Evolutionary conservation across 768 basidiomycete species (phyloP).

Genomic region (Serendipita sp.): DNA sequence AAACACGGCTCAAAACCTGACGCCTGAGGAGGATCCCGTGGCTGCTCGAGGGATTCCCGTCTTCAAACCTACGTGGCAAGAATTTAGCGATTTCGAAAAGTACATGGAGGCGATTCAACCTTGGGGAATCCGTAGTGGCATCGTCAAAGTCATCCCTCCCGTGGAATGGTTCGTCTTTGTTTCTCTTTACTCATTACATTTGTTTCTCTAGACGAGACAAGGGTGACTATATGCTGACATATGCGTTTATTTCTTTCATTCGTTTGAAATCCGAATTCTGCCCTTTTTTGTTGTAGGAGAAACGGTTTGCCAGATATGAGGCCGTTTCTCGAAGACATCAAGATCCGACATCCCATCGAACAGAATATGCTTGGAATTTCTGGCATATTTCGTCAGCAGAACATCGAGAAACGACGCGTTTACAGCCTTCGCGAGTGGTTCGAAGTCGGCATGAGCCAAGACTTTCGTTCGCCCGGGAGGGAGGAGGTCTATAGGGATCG

Average conservation of each 20-base stretch:
- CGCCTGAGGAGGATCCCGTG: slow-evolving; percentile 63
- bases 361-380: slow-evolving; percentile 79
- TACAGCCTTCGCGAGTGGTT: slow-evolving; percentile 84
- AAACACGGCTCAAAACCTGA: slow-evolving; percentile 18
- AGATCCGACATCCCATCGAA: slow-evolving; percentile 81
- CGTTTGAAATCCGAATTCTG: slow-evolving; percentile 3
- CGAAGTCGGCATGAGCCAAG: slow-evolving; percentile 55
- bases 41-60: slow-evolving; percentile 88
- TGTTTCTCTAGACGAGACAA: not conserved
- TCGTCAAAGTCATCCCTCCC: slow-evolving; percentile 92
- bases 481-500: slow-evolving; percentile 7
- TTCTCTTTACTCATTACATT: slow-evolving; percentile 6
- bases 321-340: slow-evolving; percentile 53
- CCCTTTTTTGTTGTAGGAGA: slow-evolving; percentile 30
- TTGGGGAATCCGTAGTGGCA: slow-evolving; percentile 84
- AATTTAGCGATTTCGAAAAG: slow-evolving; percentile 81
- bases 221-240: not conserved
- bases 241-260: not conserved
- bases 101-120: slow-evolving; percentile 76
- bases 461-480: slow-evolving; percentile 56
- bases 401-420: slow-evolving; percentile 69
- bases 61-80: slow-evolving; percentile 84
- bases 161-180: slow-evolving; percentile 61
- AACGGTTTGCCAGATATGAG: slow-evolving; percentile 54
- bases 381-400: slow-evolving; percentile 80